Conservation (phyloP, 352 stramenopile genomes). For the Halophytophthora batemanensis region DNA sequence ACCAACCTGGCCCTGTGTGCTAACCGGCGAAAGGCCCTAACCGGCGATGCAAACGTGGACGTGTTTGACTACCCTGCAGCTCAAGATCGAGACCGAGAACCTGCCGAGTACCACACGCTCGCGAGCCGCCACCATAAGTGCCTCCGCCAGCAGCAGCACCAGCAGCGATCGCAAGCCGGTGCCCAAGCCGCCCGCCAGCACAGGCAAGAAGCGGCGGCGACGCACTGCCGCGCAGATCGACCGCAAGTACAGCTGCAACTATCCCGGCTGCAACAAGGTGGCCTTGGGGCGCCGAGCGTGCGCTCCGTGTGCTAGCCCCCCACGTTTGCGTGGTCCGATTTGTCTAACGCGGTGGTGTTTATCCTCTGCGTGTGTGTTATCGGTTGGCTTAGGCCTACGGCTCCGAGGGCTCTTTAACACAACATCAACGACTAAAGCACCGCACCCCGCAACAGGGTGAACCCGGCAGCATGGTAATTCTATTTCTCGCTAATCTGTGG, state of each 20-base stretch:
- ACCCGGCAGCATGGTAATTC: background rate
- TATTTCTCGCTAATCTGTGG: too few relatives aligned
- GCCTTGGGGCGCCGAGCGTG: too few relatives aligned
- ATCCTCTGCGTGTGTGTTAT: background rate
- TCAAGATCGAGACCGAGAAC: conserved; percentile 58
- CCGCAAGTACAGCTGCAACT: conserved; percentile 70
- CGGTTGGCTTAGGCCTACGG: conserved; percentile 53
- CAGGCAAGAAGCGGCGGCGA: conserved; percentile 69
- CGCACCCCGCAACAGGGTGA: conserved; percentile 31
- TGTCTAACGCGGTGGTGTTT: conserved; percentile 2
- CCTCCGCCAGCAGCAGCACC: conserved; percentile 12
- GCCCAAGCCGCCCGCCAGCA: conserved; percentile 32
- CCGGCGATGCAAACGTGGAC: background rate
- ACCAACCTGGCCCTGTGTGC: background rate
- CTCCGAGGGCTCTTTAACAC: conserved; percentile 72
- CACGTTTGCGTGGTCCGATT: conserved; percentile 2
- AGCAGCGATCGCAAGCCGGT: conserved; percentile 14
- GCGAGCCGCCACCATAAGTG: conserved; percentile 10
- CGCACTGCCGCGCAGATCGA: conserved; percentile 78
- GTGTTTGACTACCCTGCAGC: conserved; percentile 21
- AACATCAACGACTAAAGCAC: conserved; percentile 82
- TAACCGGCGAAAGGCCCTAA: conserved; percentile 3
- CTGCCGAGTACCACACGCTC: conserved; percentile 9
- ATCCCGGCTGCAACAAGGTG: conserved; percentile 62
- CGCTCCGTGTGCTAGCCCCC: too few relatives aligned